A percentile compares a stretch with the other conserved stretches of the same genome.
Conservation (phyloP, 768 basidiomycete genomes). For the Guyanaporus albipodus region DNA sequence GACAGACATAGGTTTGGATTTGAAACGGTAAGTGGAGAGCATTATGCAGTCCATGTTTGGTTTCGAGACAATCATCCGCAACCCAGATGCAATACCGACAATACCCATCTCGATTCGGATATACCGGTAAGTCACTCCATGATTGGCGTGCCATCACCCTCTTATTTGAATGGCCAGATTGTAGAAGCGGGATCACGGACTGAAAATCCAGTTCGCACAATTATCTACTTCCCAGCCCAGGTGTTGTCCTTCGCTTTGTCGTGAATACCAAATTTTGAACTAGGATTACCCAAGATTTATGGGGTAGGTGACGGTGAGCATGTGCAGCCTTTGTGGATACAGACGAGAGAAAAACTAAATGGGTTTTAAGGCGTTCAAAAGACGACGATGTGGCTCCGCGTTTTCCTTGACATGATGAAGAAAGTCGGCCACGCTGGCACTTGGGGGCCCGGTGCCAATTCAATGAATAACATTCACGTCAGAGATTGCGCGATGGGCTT, state of each 20-base stretch:
- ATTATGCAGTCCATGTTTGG: neutral
- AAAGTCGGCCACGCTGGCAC: constrained; percentile 37
- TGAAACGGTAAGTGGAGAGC: constrained; percentile 25
- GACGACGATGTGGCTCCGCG: constrained; percentile 35
- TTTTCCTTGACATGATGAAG: constrained; percentile 34
- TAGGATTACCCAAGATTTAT: constrained; percentile 32
- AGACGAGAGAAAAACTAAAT: neutral
- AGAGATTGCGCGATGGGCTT: constrained; percentile 37
- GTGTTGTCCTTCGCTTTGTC: constrained; percentile 8
- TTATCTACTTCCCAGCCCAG: constrained; percentile 39
- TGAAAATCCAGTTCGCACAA: constrained; percentile 41
- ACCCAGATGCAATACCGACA: constrained; percentile 26
- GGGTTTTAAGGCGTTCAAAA: constrained; percentile 32
- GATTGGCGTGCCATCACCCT: neutral
- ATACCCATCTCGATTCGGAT: constrained; percentile 33
- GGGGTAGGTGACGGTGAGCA: constrained; percentile 38
- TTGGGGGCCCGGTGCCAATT: constrained; percentile 39
- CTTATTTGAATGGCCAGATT: constrained; percentile 23
- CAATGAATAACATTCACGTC: constrained; percentile 39
- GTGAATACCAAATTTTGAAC: neutral
- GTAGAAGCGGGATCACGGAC: constrained; percentile 38
- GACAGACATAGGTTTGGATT: constrained; percentile 36
- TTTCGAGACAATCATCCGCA: neutral
- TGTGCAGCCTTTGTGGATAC: neutral
- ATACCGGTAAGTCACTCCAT: constrained; percentile 21